phyloP scores from a whole-genome alignment of 768 basidiomycete genomes.

The Rhizopogon salebrosus region DNA sequence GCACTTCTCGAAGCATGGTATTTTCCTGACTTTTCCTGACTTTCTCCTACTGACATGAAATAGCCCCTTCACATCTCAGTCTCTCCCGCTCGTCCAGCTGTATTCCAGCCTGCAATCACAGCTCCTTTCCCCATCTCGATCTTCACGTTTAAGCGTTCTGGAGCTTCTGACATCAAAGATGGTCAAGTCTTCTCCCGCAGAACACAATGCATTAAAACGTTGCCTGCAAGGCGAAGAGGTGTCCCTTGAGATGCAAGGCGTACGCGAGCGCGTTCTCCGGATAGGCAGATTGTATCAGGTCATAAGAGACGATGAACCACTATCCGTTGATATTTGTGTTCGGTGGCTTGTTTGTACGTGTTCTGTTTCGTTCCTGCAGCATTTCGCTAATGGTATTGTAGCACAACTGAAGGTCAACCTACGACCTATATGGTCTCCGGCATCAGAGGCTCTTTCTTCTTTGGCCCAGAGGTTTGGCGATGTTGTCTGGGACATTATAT shows the following conservation, averaged over 20 bases:
- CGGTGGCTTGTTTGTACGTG: slow-evolving; percentile 70
- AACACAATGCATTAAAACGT: slow-evolving; percentile 51
- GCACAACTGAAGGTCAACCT: slow-evolving; percentile 93
- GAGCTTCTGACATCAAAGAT: slow-evolving; percentile 54
- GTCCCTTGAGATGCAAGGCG: slow-evolving; percentile 71
- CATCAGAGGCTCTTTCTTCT: slow-evolving; percentile 58
- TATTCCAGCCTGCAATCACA: slow-evolving; percentile 49
- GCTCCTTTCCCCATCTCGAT: slow-evolving; percentile 69
- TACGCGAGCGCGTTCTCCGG: slow-evolving; percentile 77
- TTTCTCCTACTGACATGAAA: neutral
- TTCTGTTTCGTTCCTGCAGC: neutral
- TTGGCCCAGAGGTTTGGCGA: slow-evolving; percentile 57
- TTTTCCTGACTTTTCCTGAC: neutral
- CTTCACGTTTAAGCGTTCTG: slow-evolving; percentile 59
- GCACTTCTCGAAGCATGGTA: slow-evolving; percentile 45
- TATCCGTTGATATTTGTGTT: slow-evolving; percentile 56
- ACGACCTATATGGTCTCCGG: slow-evolving; percentile 84
- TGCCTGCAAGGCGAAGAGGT: slow-evolving; percentile 81
- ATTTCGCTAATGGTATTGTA: slow-evolving; percentile 17
- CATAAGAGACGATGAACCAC: slow-evolving; percentile 45
- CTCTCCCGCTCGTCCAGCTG: slow-evolving; percentile 39
- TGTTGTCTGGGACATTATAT: slow-evolving; percentile 66
- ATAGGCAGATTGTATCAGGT: slow-evolving; percentile 68
- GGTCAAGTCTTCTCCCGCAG: slow-evolving; percentile 37
- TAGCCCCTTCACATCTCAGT: slow-evolving; percentile 17